Percentiles rank a stretch among this genome's conserved stretches.
Evolutionary conservation across 2,329 filamentous ascomycete species (phyloP).

Genomic region (Colletotrichum tabaci): DNA sequence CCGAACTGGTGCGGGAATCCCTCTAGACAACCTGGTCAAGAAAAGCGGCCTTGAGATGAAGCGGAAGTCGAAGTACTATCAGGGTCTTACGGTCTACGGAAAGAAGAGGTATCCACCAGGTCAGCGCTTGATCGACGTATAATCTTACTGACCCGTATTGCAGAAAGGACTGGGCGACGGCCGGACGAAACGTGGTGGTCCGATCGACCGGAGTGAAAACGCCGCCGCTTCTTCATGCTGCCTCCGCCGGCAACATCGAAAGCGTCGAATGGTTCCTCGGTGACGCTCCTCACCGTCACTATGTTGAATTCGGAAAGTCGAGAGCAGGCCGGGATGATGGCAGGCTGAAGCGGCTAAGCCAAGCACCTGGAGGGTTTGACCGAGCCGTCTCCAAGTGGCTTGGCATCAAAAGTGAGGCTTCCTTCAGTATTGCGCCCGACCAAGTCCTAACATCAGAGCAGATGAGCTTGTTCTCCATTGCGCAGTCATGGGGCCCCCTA

Average conservation of each 20-base stretch:
- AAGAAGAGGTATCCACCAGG: slow-evolving; percentile 68
- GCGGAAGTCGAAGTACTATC: slow-evolving; percentile 80
- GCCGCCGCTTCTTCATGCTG: slow-evolving; percentile 75
- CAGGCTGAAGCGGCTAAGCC: slow-evolving; percentile 72
- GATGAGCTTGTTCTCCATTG: slow-evolving; percentile 78
- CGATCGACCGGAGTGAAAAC: slow-evolving; percentile 58
- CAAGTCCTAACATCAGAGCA: slow-evolving; percentile 49
- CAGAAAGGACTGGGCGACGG: slow-evolving; percentile 79
- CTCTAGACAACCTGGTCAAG: slow-evolving; percentile 76
- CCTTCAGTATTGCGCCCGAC: neutral
- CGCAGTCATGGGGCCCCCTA: slow-evolving; percentile 66
- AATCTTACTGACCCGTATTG: slow-evolving; percentile 38
- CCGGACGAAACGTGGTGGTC: slow-evolving; percentile 64
- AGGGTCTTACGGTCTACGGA: slow-evolving; percentile 82
- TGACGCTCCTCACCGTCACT: slow-evolving; percentile 77
- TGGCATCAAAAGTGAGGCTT: slow-evolving; percentile 67
- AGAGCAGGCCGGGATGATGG: slow-evolving; percentile 73
- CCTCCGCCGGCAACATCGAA: slow-evolving; percentile 71
- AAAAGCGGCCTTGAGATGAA: slow-evolving; percentile 74
- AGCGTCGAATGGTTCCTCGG: slow-evolving; percentile 84
- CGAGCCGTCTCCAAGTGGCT: slow-evolving; percentile 75
- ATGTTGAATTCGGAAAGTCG: slow-evolving; percentile 76
- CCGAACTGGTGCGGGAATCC: slow-evolving; percentile 77
- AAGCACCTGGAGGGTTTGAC: slow-evolving; percentile 75
- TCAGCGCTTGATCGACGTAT: neutral